Conservation (phyloP, 345 rosid species). For the sweet orange (Citrus sinensis) region DVS_A1.0 CM039169.1:33827001-33827500, state of each 20-base stretch:
- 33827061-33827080: neutral
- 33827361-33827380: neutral
- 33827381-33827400: neutral
- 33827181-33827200: neutral
- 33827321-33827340: neutral
- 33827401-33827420: neutral
- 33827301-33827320: neutral
- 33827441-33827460: neutral
- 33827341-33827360: neutral
- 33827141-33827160: neutral
- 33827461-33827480: neutral
- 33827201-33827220: neutral
- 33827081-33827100: neutral
- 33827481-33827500: neutral
- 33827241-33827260: too few species aligned
- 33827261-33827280: neutral
- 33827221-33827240: neutral
- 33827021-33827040: neutral
- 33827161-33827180: neutral
- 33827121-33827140: neutral
- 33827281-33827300: neutral
- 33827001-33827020: neutral
- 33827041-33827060: neutral
- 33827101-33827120: too few species aligned
- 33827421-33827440: neutral